These are phyloP conservation scores for Claviceps arundinis DNA, from an alignment of 2,329 filamentous ascomycete genomes.

Conservation along the genomic window DNA sequence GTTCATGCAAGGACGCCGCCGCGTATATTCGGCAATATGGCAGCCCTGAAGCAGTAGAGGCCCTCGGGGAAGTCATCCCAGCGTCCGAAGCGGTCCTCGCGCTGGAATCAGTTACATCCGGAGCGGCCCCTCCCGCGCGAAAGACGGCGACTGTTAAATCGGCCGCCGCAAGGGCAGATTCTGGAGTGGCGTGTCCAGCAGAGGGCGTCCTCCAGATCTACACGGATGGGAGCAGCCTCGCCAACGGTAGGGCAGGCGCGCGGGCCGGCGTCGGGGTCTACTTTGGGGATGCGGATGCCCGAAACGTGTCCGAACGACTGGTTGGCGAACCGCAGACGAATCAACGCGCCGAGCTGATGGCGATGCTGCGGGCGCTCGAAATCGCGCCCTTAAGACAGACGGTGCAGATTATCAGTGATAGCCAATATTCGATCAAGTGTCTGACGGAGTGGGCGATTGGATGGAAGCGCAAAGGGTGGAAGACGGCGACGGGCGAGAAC, in stretches of 20 bases:
- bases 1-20: conserved; percentile 58
- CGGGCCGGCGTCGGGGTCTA: conserved; percentile 50
- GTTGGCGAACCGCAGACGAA: conserved; percentile 72
- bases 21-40: conserved; percentile 50
- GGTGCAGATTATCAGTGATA: conserved; percentile 76
- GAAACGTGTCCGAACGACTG: conserved; percentile 64
- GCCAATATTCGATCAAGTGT: conserved; percentile 81
- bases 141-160: conserved; percentile 4
- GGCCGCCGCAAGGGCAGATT: background rate
- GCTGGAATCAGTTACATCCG: conserved; percentile 9
- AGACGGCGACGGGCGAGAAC: conserved; percentile 51
- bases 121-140: conserved; percentile 14
- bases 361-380: conserved; percentile 72
- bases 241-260: conserved; percentile 43
- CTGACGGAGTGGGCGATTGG: conserved; percentile 68
- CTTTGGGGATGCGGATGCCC: conserved; percentile 42
- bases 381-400: conserved; percentile 53
- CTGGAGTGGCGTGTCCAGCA: conserved; percentile 2
- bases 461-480: conserved; percentile 70
- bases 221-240: conserved; percentile 49
- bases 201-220: conserved; percentile 30
- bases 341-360: conserved; percentile 88
- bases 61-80: conserved; percentile 19
- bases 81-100: conserved; percentile 7
- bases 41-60: conserved; percentile 29